phyloP scores from a whole-genome alignment of 495 filamentous ascomycete genomes.

The Elaphomyces granulatus region DNA sequence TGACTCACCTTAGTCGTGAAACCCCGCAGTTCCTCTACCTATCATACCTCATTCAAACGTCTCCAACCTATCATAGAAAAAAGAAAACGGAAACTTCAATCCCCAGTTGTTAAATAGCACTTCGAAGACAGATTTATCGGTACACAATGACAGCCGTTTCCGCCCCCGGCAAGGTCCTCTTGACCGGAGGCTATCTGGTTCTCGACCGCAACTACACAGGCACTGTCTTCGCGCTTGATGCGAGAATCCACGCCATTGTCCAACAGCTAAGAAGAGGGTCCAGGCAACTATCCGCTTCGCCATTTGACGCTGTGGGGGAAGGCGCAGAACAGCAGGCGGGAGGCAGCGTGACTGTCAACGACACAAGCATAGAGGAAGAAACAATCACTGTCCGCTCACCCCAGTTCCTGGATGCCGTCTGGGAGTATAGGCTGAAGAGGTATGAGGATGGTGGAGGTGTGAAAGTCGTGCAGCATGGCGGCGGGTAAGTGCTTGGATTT shows the following conservation, averaged over 20 bases:
- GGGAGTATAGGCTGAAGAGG: constrained; percentile 67
- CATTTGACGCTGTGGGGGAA: constrained; percentile 4
- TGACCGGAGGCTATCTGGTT: constrained; percentile 90
- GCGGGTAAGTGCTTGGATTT: constrained; percentile 44
- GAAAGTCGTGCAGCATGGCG: constrained; percentile 54
- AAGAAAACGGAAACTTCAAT: no score
- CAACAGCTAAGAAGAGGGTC: constrained; percentile 34
- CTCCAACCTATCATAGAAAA: no score
- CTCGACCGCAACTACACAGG: constrained; percentile 79
- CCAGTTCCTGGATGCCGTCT: constrained; percentile 74
- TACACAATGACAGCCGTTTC: constrained; percentile 53
- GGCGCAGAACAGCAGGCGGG: constrained; percentile 4
- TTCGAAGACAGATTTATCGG: no score
- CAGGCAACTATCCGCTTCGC: constrained; percentile 9
- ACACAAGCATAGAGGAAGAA: constrained; percentile 24
- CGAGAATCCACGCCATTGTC: constrained; percentile 77
- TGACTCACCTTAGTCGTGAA: no score
- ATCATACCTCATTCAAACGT: no score
- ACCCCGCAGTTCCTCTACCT: no score
- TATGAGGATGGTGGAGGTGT: constrained; percentile 59
- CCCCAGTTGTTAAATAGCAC: no score
- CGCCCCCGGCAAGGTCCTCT: constrained; percentile 88
- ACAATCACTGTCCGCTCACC: constrained; percentile 71
- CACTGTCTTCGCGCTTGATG: constrained; percentile 86
- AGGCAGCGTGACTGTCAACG: neutral